Percentiles rank a stretch among this genome's conserved stretches.
Conservation (phyloP, 2,329 filamentous ascomycete species). For the Fusarium marasasianum region DNA sequence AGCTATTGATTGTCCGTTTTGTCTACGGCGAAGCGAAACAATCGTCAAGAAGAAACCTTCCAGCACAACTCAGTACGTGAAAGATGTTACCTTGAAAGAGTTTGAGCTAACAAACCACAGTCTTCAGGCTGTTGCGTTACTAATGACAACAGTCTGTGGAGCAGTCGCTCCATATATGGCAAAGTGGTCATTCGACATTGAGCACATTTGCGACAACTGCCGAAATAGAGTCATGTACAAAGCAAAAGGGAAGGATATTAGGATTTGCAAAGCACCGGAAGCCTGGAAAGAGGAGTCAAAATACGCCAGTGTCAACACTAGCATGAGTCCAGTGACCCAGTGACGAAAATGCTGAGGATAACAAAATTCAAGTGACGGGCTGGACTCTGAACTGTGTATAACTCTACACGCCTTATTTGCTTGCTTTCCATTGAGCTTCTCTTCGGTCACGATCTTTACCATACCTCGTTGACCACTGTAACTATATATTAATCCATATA, state of each 20-base stretch:
- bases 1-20: neutral
- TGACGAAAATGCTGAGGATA: too few relatives aligned
- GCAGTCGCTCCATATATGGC: neutral
- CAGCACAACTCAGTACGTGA: neutral
- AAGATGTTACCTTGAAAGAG: fast-evolving
- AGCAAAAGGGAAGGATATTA: neutral
- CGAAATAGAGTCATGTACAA: neutral
- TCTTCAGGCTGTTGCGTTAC: neutral
- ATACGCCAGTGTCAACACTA: neutral
- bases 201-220: neutral
- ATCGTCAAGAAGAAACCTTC: neutral
- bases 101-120: neutral
- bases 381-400: neutral
- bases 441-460: too few relatives aligned
- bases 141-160: neutral
- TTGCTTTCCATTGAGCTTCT: too few relatives aligned
- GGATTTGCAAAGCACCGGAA: neutral
- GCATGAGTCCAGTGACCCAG: too few relatives aligned
- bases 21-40: neutral
- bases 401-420: too few relatives aligned
- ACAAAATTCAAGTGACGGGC: neutral
- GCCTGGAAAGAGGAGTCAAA: neutral
- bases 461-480: too few relatives aligned
- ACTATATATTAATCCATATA: too few relatives aligned
- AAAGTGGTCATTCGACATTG: neutral